Percentiles rank a stretch among this genome's conserved stretches.
These are phyloP conservation scores for Globomyces pollinis-pini DNA, from an alignment of 192 early-diverging fungal species.

Conservation along the genomic window DNA sequence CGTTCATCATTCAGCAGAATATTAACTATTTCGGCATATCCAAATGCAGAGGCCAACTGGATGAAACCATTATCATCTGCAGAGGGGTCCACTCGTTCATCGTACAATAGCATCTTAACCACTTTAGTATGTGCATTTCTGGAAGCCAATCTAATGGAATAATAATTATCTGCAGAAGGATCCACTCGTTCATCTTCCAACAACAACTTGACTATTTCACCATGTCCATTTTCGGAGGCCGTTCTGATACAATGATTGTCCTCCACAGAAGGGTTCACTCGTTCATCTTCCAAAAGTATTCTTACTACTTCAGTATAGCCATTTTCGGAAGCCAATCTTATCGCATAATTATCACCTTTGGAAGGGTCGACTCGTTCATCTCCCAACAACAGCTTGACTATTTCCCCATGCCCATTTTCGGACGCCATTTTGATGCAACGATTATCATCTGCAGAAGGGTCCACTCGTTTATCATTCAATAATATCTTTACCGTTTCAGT, in stretches of 20 bases:
- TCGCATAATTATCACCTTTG: background rate
- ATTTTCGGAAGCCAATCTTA: background rate
- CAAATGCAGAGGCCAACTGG: background rate
- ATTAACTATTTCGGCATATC: background rate
- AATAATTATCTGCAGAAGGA: background rate
- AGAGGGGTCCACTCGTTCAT: background rate
- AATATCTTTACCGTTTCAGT: background rate
- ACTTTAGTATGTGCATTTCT: background rate
- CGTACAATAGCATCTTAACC: background rate
- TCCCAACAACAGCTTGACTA: background rate
- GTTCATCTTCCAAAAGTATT: background rate
- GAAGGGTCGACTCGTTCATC: conserved; percentile 1
- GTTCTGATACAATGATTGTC: background rate
- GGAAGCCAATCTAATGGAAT: background rate
- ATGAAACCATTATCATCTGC: background rate
- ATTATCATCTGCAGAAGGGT: background rate
- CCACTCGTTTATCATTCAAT: background rate
- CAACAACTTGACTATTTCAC: background rate
- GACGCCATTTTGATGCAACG: background rate
- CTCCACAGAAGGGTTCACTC: conserved; percentile 3
- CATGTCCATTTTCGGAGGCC: background rate
- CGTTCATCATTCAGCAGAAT: background rate
- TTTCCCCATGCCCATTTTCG: conserved; percentile 2
- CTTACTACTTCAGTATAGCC: background rate
- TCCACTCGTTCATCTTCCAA: background rate